These are phyloP conservation scores for Thuidium tamariscinum DNA, from an alignment of 225 moss, liverwort and hornwort genomes.

Conservation along the genomic window DNA sequence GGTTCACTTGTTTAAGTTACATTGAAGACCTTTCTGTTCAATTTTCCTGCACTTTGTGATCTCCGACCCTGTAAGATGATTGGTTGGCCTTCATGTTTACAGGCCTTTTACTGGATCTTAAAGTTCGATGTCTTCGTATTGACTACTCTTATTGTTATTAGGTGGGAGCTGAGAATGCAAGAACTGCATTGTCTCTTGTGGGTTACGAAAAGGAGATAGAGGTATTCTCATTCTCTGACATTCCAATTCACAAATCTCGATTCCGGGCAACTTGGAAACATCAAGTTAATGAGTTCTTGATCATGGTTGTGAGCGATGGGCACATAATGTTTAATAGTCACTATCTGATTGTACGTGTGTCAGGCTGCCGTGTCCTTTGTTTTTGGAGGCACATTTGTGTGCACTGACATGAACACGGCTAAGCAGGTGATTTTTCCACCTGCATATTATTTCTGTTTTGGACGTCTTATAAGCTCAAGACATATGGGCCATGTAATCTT, in stretches of 20 bases:
- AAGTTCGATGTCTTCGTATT: not conserved
- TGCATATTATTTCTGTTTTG: not conserved
- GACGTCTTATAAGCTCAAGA: not conserved
- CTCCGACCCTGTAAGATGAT: not conserved
- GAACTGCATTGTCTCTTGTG: slow-evolving; percentile 80
- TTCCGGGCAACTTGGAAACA: not conserved
- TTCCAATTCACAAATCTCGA: not conserved
- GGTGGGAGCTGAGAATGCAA: slow-evolving; percentile 80
- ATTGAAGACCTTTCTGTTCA: not conserved
- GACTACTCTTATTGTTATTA: slow-evolving; percentile 15
- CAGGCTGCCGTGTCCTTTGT: slow-evolving; percentile 90
- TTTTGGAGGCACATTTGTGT: slow-evolving; percentile 90
- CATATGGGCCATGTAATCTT: not conserved
- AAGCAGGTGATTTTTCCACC: slow-evolving; percentile 50
- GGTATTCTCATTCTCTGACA: slow-evolving; percentile 20
- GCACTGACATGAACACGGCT: slow-evolving; percentile 68
- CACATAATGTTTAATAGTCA: not conserved
- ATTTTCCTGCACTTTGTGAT: not conserved
- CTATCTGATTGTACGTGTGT: not conserved
- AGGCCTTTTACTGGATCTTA: not conserved
- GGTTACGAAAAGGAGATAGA: slow-evolving; percentile 70
- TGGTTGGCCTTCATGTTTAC: not conserved
- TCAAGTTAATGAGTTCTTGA: not conserved
- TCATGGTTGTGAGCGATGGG: not conserved
- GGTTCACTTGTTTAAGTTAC: not conserved